These are phyloP conservation scores for Venturia pyrina DNA, from an alignment of 2,329 filamentous ascomycete genomes.

Conservation along the genomic window DNA sequence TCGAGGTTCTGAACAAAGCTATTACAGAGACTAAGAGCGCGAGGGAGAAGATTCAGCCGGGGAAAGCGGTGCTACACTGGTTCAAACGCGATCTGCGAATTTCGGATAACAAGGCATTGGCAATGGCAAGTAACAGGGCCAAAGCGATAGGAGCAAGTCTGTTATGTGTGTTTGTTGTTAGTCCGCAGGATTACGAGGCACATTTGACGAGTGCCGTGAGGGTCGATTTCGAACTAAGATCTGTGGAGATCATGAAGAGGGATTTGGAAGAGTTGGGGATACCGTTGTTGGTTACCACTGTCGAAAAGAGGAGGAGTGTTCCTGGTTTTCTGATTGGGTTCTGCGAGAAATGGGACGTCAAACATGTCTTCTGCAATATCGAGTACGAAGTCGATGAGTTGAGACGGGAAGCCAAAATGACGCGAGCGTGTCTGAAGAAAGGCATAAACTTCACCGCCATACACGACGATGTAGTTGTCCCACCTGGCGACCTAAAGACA, in stretches of 20 bases:
- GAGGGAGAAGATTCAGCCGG: slow-evolving; percentile 45
- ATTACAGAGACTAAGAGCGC: slow-evolving; percentile 49
- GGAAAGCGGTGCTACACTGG: slow-evolving; percentile 44
- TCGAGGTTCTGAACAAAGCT: slow-evolving; percentile 54
- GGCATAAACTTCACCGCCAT: slow-evolving; percentile 41
- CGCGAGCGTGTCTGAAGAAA: slow-evolving; percentile 25
- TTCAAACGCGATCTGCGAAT: slow-evolving; percentile 43
- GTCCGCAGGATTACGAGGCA: slow-evolving; percentile 39
- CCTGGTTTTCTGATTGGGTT: slow-evolving; percentile 33
- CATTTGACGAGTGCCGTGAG: slow-evolving; percentile 40
- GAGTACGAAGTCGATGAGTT: slow-evolving; percentile 38
- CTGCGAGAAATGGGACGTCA: slow-evolving; percentile 33
- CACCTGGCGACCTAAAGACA: slow-evolving; percentile 34
- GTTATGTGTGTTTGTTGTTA: slow-evolving; percentile 37
- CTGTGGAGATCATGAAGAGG: slow-evolving; percentile 33
- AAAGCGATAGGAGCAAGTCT: slow-evolving; percentile 33
- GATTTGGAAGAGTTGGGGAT: slow-evolving; percentile 39
- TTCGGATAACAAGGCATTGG: slow-evolving; percentile 39
- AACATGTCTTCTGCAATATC: slow-evolving; percentile 39
- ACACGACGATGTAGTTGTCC: slow-evolving; percentile 41
- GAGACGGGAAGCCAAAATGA: slow-evolving; percentile 35
- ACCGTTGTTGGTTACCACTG: slow-evolving; percentile 37
- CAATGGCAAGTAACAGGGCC: slow-evolving; percentile 36
- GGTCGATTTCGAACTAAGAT: slow-evolving; percentile 39
- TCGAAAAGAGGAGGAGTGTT: slow-evolving; percentile 32